These are phyloP conservation scores for Hypoxylon sp. DNA, from an alignment of 2,329 filamentous ascomycete genomes.

Conservation along the genomic window DNA sequence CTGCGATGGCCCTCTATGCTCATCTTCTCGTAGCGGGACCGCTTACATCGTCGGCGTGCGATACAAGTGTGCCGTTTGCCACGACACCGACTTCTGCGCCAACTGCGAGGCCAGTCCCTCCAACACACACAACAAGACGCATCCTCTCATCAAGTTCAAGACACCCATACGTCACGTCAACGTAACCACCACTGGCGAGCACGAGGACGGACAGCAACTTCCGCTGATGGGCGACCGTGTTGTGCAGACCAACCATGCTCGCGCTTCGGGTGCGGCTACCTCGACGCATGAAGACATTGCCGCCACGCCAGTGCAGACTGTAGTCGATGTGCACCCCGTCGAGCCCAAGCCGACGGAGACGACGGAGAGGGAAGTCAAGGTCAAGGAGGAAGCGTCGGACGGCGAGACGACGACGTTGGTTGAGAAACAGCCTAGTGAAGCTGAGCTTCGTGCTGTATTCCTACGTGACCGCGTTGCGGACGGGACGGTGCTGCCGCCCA, in stretches of 20 bases:
- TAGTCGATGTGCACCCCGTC: slow-evolving; percentile 74
- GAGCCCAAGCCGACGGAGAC: slow-evolving; percentile 48
- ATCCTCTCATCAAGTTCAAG: slow-evolving; percentile 96
- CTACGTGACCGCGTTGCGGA: slow-evolving; percentile 81
- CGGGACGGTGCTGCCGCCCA: slow-evolving; percentile 74
- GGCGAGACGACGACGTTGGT: slow-evolving; percentile 20
- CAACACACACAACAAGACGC: slow-evolving; percentile 91
- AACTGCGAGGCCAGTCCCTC: slow-evolving; percentile 88
- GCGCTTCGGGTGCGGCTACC: slow-evolving; percentile 60
- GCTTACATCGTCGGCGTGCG: slow-evolving; percentile 85
- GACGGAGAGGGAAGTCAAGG: slow-evolving; percentile 26
- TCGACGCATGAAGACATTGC: slow-evolving; percentile 57
- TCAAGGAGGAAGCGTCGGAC: slow-evolving; percentile 32
- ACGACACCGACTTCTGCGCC: slow-evolving; percentile 94
- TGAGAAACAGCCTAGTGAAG: slow-evolving; percentile 36
- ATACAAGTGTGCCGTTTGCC: slow-evolving; percentile 97
- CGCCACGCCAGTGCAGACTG: slow-evolving; percentile 69
- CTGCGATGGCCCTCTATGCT: slow-evolving; percentile 93
- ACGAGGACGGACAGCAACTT: slow-evolving; percentile 70
- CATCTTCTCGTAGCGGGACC: slow-evolving; percentile 58
- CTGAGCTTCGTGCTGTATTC: slow-evolving; percentile 66
- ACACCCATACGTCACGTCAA: slow-evolving; percentile 87
- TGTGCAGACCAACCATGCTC: slow-evolving; percentile 51
- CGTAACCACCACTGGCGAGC: slow-evolving; percentile 84
- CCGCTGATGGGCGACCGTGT: slow-evolving; percentile 75